Conservation (phyloP, 2,329 filamentous ascomycete genomes). For the Fusarium graminum region DNA sequence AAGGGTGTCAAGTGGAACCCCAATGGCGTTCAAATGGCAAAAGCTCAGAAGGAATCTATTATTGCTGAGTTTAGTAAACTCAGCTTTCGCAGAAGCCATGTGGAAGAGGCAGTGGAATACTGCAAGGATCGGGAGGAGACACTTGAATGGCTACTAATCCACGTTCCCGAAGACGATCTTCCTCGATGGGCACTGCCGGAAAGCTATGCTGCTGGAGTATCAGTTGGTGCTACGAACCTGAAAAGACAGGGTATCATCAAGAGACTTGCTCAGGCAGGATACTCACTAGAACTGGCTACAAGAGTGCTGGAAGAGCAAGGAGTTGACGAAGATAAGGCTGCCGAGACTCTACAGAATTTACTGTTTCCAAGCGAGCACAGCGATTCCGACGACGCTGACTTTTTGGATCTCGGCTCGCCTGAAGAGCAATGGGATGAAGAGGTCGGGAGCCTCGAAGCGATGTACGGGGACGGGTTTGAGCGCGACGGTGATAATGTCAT, state of each 20-base stretch:
- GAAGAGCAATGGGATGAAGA: slow-evolving; percentile 87
- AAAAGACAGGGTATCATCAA: slow-evolving; percentile 86
- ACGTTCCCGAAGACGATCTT: slow-evolving; percentile 97
- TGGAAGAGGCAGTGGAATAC: slow-evolving; percentile 86
- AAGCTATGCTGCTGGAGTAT: slow-evolving; percentile 90
- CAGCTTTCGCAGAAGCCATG: slow-evolving; percentile 89
- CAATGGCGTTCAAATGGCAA: slow-evolving; percentile 75
- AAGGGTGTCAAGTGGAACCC: slow-evolving; percentile 89
- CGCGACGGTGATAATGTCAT: slow-evolving; percentile 73
- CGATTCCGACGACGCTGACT: slow-evolving; percentile 52
- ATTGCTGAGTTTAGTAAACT: slow-evolving; percentile 81
- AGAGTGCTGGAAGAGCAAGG: slow-evolving; percentile 78
- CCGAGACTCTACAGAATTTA: slow-evolving; percentile 79
- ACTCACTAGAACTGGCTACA: slow-evolving; percentile 85
- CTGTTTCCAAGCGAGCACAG: slow-evolving; percentile 47
- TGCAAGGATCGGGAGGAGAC: slow-evolving; percentile 95
- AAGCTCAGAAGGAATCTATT: slow-evolving; percentile 68
- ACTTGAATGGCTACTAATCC: slow-evolving; percentile 94
- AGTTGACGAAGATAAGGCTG: slow-evolving; percentile 81
- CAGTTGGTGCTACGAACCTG: slow-evolving; percentile 84
- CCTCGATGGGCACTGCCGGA: slow-evolving; percentile 92
- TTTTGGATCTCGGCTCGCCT: slow-evolving; percentile 63
- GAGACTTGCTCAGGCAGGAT: slow-evolving; percentile 83
- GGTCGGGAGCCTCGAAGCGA: slow-evolving; percentile 83
- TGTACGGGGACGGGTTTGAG: slow-evolving; percentile 81